A percentile compares a stretch with the other conserved stretches of the same genome.
Conservation (phyloP, 192 early-diverging fungal species). For the Backusella luteola region DNA sequence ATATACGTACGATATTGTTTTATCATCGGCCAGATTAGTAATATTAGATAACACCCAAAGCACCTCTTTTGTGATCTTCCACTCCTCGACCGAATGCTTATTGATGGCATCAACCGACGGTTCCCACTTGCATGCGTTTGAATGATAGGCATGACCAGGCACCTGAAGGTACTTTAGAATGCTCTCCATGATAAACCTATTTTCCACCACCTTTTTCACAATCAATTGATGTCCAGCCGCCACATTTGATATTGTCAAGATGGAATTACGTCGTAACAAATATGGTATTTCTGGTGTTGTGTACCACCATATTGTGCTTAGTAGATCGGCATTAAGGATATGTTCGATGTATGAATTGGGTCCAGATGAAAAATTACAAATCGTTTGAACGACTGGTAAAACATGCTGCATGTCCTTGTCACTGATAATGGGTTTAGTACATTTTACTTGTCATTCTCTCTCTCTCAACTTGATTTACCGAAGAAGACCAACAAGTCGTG, state of each 20-base stretch:
- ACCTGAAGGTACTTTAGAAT: not conserved
- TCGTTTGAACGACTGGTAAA: slow-evolving; percentile 21
- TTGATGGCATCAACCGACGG: not conserved
- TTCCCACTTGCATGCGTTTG: not conserved
- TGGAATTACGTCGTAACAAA: slow-evolving; percentile 19
- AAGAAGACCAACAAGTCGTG: slow-evolving; percentile 14
- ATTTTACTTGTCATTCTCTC: not conserved
- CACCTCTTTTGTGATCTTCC: slow-evolving; percentile 23
- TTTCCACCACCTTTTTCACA: slow-evolving; percentile 11
- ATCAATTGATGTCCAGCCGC: slow-evolving; percentile 19
- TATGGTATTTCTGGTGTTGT: slow-evolving; percentile 1
- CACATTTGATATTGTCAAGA: slow-evolving; percentile 30
- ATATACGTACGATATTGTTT: slow-evolving; percentile 7
- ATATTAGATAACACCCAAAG: slow-evolving; percentile 27
- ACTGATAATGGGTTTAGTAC: not conserved
- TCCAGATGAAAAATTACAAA: slow-evolving; percentile 26
- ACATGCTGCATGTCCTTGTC: not conserved
- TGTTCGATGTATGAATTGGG: slow-evolving; percentile 17
- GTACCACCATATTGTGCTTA: slow-evolving; percentile 6
- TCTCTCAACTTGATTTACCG: not conserved
- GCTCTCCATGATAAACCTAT: slow-evolving; percentile 8
- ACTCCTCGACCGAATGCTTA: slow-evolving; percentile 7
- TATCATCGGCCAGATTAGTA: slow-evolving; percentile 13
- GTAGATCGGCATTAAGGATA: slow-evolving; percentile 15
- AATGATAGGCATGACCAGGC: not conserved